Conservation (phyloP, 1,139 yeast species). For the Yamadazyma oceani region DNA sequence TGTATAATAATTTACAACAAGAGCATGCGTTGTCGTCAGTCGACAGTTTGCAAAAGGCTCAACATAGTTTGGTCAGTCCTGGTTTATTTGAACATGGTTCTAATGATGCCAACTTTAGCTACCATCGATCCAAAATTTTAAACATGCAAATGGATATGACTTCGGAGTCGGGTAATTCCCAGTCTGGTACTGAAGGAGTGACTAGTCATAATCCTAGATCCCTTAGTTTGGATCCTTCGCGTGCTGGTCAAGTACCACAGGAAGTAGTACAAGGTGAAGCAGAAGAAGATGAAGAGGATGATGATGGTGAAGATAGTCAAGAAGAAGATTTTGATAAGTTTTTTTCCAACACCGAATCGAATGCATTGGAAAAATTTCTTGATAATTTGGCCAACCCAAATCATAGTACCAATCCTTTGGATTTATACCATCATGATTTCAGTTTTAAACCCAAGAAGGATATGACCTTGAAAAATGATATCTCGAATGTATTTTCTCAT, state of each 20-base stretch:
- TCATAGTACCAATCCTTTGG: conserved; percentile 26
- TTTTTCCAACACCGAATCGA: conserved; percentile 45
- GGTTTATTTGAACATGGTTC: conserved; percentile 14
- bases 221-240: background rate
- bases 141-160: conserved; percentile 2
- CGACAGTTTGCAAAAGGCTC: conserved; percentile 42
- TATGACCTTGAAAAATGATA: conserved; percentile 26
- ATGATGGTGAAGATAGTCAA: conserved; percentile 12
- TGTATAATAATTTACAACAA: conserved; percentile 43
- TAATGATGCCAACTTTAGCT: conserved; percentile 5
- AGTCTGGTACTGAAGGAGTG: background rate
- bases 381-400: conserved; percentile 42
- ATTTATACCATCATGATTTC: conserved; percentile 28
- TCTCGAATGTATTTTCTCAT: conserved; percentile 39
- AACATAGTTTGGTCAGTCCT: conserved; percentile 25
- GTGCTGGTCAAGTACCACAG: background rate
- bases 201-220: background rate
- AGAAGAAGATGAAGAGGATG: conserved; percentile 5
- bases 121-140: conserved; percentile 6
- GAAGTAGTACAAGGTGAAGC: background rate
- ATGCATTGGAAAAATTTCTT: conserved; percentile 45
- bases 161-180: background rate
- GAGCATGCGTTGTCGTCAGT: conserved; percentile 37
- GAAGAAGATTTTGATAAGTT: conserved; percentile 43
- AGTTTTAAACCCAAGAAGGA: conserved; percentile 19